A percentile compares a stretch with the other conserved stretches of the same genome.
Conservation (phyloP, 2,329 filamentous ascomycete genomes). For the Drechmeria coniospora region DNA sequence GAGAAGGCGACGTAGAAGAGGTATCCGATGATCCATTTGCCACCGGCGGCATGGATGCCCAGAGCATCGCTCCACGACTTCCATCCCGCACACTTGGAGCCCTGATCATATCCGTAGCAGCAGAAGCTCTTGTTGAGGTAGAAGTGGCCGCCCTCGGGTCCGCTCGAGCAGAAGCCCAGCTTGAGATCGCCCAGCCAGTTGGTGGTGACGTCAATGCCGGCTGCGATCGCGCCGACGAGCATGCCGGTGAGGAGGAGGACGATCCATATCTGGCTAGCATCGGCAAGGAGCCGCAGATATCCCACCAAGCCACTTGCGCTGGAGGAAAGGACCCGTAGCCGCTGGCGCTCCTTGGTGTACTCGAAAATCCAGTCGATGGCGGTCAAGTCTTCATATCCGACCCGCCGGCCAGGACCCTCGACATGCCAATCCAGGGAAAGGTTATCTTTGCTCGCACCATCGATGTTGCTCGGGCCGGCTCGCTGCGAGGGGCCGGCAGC, state of each 20-base stretch:
- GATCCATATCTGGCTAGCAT: constrained; percentile 84
- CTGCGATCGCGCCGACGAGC: constrained; percentile 70
- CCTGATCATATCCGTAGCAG: constrained; percentile 79
- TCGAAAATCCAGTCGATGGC: constrained; percentile 99
- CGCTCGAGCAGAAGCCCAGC: constrained; percentile 68
- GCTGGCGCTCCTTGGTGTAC: constrained; percentile 88
- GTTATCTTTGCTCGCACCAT: constrained; percentile 27
- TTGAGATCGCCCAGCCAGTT: constrained; percentile 93
- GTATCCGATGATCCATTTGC: constrained; percentile 74
- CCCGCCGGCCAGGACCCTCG: constrained; percentile 75
- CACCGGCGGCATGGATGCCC: constrained; percentile 47
- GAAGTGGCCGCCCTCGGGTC: constrained; percentile 64
- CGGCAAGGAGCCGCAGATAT: constrained; percentile 55
- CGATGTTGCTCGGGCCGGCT: constrained; percentile 4
- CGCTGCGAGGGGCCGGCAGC: constrained; percentile 6
- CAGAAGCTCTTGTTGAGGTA: constrained; percentile 88
- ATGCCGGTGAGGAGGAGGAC: constrained; percentile 76
- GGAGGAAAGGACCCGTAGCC: constrained; percentile 60
- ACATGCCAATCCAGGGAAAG: constrained; percentile 64
- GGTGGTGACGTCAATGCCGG: constrained; percentile 75
- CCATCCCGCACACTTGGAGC: constrained; percentile 75
- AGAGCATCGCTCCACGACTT: constrained; percentile 67
- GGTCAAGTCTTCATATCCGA: constrained; percentile 90
- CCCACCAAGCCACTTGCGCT: constrained; percentile 57
- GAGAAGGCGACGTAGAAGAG: constrained; percentile 75